These are phyloP conservation scores for Fusarium sp. DNA, from an alignment of 2,329 filamentous ascomycete species.

Conservation along the genomic window DNA sequence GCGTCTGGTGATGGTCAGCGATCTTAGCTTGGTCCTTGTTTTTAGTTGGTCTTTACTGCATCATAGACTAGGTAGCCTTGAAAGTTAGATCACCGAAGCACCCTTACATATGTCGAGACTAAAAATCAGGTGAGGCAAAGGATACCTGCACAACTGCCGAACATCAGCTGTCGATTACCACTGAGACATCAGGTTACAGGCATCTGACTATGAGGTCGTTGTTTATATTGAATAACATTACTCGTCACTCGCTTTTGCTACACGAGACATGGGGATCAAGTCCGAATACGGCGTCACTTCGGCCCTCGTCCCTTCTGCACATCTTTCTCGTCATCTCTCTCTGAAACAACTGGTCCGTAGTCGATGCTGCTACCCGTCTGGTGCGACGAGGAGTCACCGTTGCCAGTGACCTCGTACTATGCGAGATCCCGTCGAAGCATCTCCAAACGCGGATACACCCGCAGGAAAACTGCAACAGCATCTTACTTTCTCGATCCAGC, in stretches of 20 bases:
- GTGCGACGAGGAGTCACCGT: constrained; percentile 11
- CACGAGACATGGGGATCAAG: constrained; percentile 20
- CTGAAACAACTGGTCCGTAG: constrained; percentile 20
- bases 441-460: constrained; percentile 31
- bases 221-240: constrained; percentile 15
- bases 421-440: constrained; percentile 37
- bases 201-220: neutral
- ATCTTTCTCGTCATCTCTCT: neutral
- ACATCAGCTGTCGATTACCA: neutral
- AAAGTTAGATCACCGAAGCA: neutral
- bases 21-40: neutral
- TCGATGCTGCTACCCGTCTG: constrained; percentile 25
- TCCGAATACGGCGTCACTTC: constrained; percentile 39
- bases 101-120: neutral
- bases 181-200: neutral
- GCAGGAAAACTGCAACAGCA: constrained; percentile 17
- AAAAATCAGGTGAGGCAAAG: neutral
- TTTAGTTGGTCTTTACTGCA: neutral
- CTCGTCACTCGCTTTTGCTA: constrained; percentile 19
- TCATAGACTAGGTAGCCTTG: neutral
- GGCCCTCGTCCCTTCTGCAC: constrained; percentile 17
- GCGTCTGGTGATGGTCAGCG: neutral
- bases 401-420: constrained; percentile 32
- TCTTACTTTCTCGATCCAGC: constrained; percentile 27
- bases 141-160: neutral